These are phyloP conservation scores for Pseudovirgaria hyperparasitica DNA, from an alignment of 2,329 filamentous ascomycete species.

Conservation along the genomic window DNA sequence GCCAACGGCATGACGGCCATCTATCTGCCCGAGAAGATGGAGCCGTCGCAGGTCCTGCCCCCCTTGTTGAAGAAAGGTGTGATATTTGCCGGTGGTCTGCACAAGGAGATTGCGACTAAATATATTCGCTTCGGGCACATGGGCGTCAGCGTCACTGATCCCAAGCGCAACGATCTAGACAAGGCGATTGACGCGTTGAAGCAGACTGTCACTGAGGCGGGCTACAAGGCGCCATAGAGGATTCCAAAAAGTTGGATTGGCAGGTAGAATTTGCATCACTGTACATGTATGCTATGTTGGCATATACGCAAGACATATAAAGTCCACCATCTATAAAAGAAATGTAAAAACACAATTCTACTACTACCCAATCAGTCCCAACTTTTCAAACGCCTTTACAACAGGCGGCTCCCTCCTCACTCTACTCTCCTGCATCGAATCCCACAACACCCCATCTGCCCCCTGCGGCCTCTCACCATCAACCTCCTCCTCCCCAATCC, in stretches of 20 bases:
- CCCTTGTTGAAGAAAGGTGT: slow-evolving; percentile 77
- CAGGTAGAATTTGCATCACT: no score
- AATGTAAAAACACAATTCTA: not conserved
- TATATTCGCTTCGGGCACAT: slow-evolving; percentile 97
- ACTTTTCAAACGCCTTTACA: slow-evolving; percentile 37
- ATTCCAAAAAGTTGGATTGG: no score
- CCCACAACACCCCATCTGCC: slow-evolving; percentile 33
- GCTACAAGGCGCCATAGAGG: slow-evolving; percentile 48
- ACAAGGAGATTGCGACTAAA: slow-evolving; percentile 87
- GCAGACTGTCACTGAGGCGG: slow-evolving; percentile 61
- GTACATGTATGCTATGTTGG: slow-evolving; percentile 1
- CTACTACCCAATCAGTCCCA: slow-evolving; percentile 25
- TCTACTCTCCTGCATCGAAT: slow-evolving; percentile 26
- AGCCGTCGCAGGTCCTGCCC: slow-evolving; percentile 71
- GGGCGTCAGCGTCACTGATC: slow-evolving; percentile 84
- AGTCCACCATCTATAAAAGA: not conserved
- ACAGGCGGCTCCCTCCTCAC: slow-evolving; percentile 35
- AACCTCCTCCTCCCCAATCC: slow-evolving; percentile 6
- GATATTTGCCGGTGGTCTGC: slow-evolving; percentile 86
- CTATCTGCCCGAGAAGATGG: slow-evolving; percentile 76
- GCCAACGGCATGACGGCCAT: slow-evolving; percentile 98
- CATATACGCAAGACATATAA: no score
- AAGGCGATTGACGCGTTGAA: slow-evolving; percentile 69
- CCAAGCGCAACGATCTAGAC: slow-evolving; percentile 67
- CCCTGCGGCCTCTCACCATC: slow-evolving; percentile 23